Base-by-base conservation (phyloP, 2,329 filamentous ascomycete genomes). In the Clarireedia sp. region DNA sequence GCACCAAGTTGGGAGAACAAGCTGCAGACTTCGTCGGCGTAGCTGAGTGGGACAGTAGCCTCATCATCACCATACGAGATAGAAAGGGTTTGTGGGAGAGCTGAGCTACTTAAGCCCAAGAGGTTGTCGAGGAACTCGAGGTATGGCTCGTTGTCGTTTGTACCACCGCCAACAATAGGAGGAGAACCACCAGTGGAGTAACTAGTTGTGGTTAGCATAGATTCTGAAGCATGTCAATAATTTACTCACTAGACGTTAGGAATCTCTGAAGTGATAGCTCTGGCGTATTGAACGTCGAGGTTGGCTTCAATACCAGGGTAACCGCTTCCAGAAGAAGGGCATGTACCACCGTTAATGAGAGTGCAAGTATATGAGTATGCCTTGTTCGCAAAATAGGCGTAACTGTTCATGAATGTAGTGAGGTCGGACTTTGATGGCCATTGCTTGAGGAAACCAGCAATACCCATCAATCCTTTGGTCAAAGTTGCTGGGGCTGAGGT, bases 71-170 rank as follows among this genome's bases (percentile, higher is more conserved):
- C 78, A 64, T 82, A 82, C 3, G 75, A 79, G 60, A 83, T 78
- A 38, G 73, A 75, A 57, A 81, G 74, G 6, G 82, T 79, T 59
- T 81, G 79, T 0, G 85, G 84, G 1, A 88, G 72, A 52, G 77
- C 68, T 19, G 69, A 63, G 57, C 77, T 75, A 0, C 69, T 63
- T 60, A 80, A 78, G 1, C 70, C 68, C 0, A 85, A 74, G 2
- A 86, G 67, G 67, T 81, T 80, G 55, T 79, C 74, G 7, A 87
- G 72, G 73, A 80, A 87, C 14, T 75, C 75, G 1, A 87, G 72
- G 68, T 87, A 88, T 0, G 84, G 84, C 71, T 89, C 86, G 67
- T 88, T 89, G 61, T 74, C 76, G 67, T 83, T 77, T 67, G 72
- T 52, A 60, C 68, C 61, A 8, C 51, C 51, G 5, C 72, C 60